A percentile compares a stretch with the other conserved stretches of the same genome.
phyloP scores from a whole-genome alignment of 768 basidiomycete species.

The Russula earlei region DNA sequence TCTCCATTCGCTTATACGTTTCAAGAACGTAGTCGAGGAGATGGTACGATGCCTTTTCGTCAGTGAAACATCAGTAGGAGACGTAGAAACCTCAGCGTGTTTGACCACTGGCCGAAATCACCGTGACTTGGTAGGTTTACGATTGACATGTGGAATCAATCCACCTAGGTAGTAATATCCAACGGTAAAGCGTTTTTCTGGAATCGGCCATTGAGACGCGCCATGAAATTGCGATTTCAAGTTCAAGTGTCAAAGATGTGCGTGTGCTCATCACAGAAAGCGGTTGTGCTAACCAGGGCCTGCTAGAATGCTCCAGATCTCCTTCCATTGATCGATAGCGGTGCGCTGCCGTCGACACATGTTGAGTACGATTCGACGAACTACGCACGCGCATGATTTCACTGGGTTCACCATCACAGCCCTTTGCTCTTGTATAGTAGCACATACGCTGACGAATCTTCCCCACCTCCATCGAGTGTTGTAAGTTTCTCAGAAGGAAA shows the following conservation, averaged over 20 bases:
- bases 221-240: too few relatives aligned
- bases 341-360: neutral
- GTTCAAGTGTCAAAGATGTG: neutral
- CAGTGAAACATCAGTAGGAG: too few relatives aligned
- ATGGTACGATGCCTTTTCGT: too few relatives aligned
- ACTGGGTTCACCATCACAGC: constrained; percentile 15
- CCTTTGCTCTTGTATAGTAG: constrained; percentile 69
- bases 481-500: constrained; percentile 80
- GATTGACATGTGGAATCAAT: too few relatives aligned
- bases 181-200: too few relatives aligned
- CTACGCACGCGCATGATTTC: neutral
- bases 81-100: too few relatives aligned
- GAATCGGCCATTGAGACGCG: too few relatives aligned
- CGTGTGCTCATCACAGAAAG: neutral
- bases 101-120: too few relatives aligned
- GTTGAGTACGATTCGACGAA: constrained; percentile 2
- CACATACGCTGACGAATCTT: constrained; percentile 86
- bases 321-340: neutral
- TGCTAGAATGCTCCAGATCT: neutral
- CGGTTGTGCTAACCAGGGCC: neutral
- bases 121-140: too few relatives aligned
- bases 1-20: too few relatives aligned
- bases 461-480: constrained; percentile 83
- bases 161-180: too few relatives aligned
- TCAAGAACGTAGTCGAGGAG: too few relatives aligned